Evolutionary conservation across 192 early-diverging fungal genomes (phyloP).

Genomic region (Chytriomyces hyalinus): DNA sequence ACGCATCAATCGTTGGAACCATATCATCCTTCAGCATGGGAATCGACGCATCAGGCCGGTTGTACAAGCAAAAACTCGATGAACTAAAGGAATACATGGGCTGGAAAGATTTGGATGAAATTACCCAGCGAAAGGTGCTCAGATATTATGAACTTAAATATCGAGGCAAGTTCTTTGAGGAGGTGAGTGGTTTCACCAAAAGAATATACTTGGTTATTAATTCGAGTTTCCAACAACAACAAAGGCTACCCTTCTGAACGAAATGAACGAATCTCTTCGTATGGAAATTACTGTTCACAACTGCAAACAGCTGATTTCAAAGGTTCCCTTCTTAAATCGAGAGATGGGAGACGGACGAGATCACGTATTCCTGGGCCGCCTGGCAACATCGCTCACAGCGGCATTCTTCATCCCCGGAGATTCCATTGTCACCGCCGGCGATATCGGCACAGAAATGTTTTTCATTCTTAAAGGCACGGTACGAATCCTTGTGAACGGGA

Average conservation of each 20-base stretch:
- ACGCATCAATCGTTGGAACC: constrained; percentile 53
- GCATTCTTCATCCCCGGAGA: constrained; percentile 51
- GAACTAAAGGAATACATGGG: constrained; percentile 58
- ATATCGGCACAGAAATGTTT: constrained; percentile 55
- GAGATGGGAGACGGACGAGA: constrained; percentile 48
- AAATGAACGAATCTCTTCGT: constrained; percentile 51
- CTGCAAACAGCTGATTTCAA: constrained; percentile 49
- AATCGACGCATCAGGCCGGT: constrained; percentile 48
- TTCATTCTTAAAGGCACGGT: constrained; percentile 50
- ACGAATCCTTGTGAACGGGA: constrained; percentile 41
- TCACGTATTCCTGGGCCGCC: constrained; percentile 44
- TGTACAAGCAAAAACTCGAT: constrained; percentile 50
- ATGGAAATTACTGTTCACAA: constrained; percentile 53
- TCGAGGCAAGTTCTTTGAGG: constrained; percentile 56
- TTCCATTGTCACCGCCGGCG: constrained; percentile 46
- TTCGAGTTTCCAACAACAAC: background rate
- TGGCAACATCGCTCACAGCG: constrained; percentile 44
- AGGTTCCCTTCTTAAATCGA: constrained; percentile 53
- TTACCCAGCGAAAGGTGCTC: constrained; percentile 30
- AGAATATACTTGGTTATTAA: background rate
- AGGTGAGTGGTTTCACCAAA: constrained; percentile 21
- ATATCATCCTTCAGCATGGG: constrained; percentile 57
- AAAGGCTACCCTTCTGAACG: constrained; percentile 37
- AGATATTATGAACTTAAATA: constrained; percentile 56
- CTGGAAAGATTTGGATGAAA: constrained; percentile 40